Evolutionary conservation across 768 basidiomycete genomes (phyloP), one percentile per base, ranked within the genome.

Genomic region (Strobilomyces confusus): DNA sequence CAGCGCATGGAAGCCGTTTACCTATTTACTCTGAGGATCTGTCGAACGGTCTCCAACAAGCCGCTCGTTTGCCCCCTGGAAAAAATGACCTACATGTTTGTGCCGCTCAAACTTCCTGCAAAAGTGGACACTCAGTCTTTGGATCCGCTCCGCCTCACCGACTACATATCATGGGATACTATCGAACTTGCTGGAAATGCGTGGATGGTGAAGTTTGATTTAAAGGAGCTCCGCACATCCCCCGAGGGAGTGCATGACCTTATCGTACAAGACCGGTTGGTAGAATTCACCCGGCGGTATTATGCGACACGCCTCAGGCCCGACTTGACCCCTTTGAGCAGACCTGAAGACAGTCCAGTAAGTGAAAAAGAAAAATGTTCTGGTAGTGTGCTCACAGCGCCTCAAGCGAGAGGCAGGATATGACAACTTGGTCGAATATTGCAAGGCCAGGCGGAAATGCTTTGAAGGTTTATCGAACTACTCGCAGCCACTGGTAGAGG

Each of bases 241-340:
- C 44, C 56, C 11, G 55, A 55, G 23, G 81, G 78, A 45, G 66
- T 86, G 19, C 62, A 75, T 46, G 87, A 90, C 60, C 79, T 82
- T 23, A 72, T 93, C 20, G 72, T 94, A 32, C 87, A 90, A 67
- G 90, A 92, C 60, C 76, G 89, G 53, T 76, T 75, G 71, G 80
- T 81, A n/a, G 88, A 89, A 63, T 88, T 85, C 61, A 89, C 88
- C 2, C 74, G 84, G 54, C 77, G 89, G 42, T 91, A 86, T 64
- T 78, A 77, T 60, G 79, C 78, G 19, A 63, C 80, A 25, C 70
- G 66, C 40, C 66, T 91, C 30, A 74, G 89, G 47, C 70, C 61
- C 20, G 92, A 93, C 66, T 64, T 94, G 60, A 84, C 78, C 15
- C 91, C 92, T 26, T 66, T 86, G 54, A 87, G 86, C 68, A 84